Conservation (phyloP, 345 rosid species). For the Isatis tinctoria region DNA sequence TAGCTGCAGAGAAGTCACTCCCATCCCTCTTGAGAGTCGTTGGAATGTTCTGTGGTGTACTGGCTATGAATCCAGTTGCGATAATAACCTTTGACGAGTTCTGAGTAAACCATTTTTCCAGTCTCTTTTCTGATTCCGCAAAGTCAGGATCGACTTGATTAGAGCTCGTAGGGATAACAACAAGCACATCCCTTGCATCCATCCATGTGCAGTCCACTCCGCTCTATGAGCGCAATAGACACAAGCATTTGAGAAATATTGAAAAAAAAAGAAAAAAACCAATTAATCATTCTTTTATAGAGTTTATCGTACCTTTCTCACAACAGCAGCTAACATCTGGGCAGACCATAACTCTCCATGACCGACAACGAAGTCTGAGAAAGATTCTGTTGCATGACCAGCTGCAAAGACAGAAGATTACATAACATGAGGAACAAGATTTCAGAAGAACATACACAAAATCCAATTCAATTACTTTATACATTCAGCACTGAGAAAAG, state of each 20-base stretch:
- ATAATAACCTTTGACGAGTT: constrained; percentile 56
- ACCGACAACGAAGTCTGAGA: constrained; percentile 92
- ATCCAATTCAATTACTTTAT: background rate
- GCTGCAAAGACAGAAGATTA: constrained; percentile 48
- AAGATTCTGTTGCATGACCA: constrained; percentile 96
- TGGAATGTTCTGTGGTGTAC: constrained; percentile 88
- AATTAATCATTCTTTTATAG: background rate
- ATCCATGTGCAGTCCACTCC: constrained; percentile 83
- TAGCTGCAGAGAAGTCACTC: constrained; percentile 98
- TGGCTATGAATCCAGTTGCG: constrained; percentile 97
- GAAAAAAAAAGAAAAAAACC: background rate
- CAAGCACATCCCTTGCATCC: constrained; percentile 94
- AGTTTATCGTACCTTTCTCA: constrained; percentile 53
- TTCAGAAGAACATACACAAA: background rate
- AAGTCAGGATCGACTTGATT: constrained; percentile 96
- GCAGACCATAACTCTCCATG: constrained; percentile 99
- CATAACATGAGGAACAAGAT: too few species aligned
- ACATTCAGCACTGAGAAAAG: background rate
- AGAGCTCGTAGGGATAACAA: constrained; percentile 77
- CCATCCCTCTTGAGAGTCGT: constrained; percentile 97
- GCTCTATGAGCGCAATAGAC: constrained; percentile 40
- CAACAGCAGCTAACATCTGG: constrained; percentile 74
- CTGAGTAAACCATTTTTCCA: constrained; percentile 76
- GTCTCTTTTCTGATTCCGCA: constrained; percentile 61
- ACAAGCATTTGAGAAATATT: background rate